Evolutionary conservation across 2,329 filamentous ascomycete genomes (phyloP).

Genomic region (Fusarium nanum): DNA sequence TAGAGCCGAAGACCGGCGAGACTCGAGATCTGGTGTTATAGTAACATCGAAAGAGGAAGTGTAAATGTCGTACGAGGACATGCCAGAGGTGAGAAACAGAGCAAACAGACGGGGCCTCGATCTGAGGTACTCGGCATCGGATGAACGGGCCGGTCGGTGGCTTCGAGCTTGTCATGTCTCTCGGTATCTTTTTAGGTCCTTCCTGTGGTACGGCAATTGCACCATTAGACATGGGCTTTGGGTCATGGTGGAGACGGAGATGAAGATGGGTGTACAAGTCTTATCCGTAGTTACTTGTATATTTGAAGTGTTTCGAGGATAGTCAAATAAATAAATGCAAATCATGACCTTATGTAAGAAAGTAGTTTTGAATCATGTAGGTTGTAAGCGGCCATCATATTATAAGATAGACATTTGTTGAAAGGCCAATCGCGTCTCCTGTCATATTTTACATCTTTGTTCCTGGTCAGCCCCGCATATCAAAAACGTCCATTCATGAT

Average conservation of each 20-base stretch:
- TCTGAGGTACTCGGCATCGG: background rate
- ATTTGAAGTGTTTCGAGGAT: background rate
- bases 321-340: background rate
- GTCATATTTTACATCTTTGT: background rate
- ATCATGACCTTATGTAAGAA: background rate
- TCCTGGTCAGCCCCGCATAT: constrained; percentile 20
- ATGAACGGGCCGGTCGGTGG: constrained; percentile 14
- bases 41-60: constrained; percentile 28
- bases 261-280: background rate
- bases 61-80: constrained; percentile 35
- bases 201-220: constrained; percentile 17
- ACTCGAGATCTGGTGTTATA: background rate
- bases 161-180: constrained; percentile 2
- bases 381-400: background rate
- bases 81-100: constrained; percentile 7
- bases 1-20: background rate
- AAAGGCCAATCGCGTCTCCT: constrained; percentile 2
- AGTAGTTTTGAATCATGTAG: background rate
- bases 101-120: background rate
- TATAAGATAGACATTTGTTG: background rate
- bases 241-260: constrained; percentile 15
- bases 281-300: background rate
- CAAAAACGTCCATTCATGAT: background rate
- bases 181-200: constrained; percentile 1
- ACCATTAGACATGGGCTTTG: constrained; percentile 12